These are phyloP conservation scores for Colletotrichum sp. DNA, from an alignment of 2,329 filamentous ascomycete genomes.

Conservation along the genomic window DNA sequence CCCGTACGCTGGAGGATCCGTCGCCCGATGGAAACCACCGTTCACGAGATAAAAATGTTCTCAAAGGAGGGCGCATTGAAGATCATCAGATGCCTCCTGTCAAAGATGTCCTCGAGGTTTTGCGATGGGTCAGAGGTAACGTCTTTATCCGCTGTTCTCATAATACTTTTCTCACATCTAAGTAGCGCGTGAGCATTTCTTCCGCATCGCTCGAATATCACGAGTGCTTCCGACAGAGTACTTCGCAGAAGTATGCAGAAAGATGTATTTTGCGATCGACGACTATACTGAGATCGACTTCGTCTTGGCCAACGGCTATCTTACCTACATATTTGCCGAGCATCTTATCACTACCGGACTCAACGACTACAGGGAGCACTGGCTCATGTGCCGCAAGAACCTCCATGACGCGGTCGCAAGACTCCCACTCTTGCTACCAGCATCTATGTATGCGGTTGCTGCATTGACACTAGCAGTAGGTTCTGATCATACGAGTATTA, in stretches of 20 bases:
- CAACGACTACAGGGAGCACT: constrained; percentile 26
- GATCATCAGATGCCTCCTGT: not conserved
- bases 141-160: not conserved
- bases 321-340: constrained; percentile 39
- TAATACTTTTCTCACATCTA: not conserved
- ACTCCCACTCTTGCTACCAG: constrained; percentile 31
- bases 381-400: constrained; percentile 30
- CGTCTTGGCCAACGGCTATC: constrained; percentile 38
- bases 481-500: not conserved
- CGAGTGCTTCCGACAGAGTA: constrained; percentile 34
- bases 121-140: not conserved
- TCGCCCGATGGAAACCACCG: not conserved
- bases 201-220: constrained; percentile 34
- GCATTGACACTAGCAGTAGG: constrained; percentile 18
- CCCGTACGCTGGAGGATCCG: not conserved
- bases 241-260: constrained; percentile 35
- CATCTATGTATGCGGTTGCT: constrained; percentile 36
- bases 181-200: constrained; percentile 22
- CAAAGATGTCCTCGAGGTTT: not conserved
- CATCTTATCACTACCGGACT: constrained; percentile 29
- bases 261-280: constrained; percentile 40
- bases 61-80: not conserved
- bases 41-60: too few species aligned
- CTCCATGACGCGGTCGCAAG: constrained; percentile 20
- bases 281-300: constrained; percentile 35